These are phyloP conservation scores for Hypocrella siamensis DNA, from an alignment of 2,329 filamentous ascomycete species.

Conservation along the genomic window DNA sequence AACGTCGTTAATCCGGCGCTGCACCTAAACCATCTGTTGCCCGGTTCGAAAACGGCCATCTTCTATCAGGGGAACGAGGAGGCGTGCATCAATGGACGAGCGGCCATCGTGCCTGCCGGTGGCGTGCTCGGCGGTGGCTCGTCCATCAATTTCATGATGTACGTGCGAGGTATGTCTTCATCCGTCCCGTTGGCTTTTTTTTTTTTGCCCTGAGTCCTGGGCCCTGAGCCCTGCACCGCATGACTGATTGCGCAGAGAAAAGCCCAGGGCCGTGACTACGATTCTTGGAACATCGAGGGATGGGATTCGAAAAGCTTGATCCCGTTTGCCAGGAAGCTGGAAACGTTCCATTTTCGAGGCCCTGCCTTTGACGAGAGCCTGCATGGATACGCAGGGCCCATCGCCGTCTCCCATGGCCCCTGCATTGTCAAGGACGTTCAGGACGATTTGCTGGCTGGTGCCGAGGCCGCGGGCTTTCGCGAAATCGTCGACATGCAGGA, in stretches of 20 bases:
- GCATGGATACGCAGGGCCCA: slow-evolving; percentile 39
- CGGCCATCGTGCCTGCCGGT: slow-evolving; percentile 9
- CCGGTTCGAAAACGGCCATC: slow-evolving; percentile 8
- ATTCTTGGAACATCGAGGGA: slow-evolving; percentile 17
- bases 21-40: slow-evolving; percentile 8
- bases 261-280: slow-evolving; percentile 15
- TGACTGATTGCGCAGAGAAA: background rate
- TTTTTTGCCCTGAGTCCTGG: background rate
- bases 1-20: slow-evolving; percentile 10
- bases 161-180: slow-evolving; percentile 9
- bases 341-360: slow-evolving; percentile 31
- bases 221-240: background rate
- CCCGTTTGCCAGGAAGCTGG: slow-evolving; percentile 25
- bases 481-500: slow-evolving; percentile 38
- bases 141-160: slow-evolving; percentile 17
- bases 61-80: slow-evolving; percentile 11
- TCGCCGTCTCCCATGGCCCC: slow-evolving; percentile 36
- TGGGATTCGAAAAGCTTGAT: slow-evolving; percentile 17
- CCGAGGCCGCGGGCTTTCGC: slow-evolving; percentile 23
- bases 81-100: slow-evolving; percentile 9
- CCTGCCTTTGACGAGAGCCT: slow-evolving; percentile 19
- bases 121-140: slow-evolving; percentile 16
- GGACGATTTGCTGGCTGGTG: slow-evolving; percentile 32
- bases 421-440: slow-evolving; percentile 23
- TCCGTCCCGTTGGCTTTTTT: background rate